Base-by-base conservation (phyloP, 2,329 filamentous ascomycete genomes). In the Metarhizium sp. region DNA sequence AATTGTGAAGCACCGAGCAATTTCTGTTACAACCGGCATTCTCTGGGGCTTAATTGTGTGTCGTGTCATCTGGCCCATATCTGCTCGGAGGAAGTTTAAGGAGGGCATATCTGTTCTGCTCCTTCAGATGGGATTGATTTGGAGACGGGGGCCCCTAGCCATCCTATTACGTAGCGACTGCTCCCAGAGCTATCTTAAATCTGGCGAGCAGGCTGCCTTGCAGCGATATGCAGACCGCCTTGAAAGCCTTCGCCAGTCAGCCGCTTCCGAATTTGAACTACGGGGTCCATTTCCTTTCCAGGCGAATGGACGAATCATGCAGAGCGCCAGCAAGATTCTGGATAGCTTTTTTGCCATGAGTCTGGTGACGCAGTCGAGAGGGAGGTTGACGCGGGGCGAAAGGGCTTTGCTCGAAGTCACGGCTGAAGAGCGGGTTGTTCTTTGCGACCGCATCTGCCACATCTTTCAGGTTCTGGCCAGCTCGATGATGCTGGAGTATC, bases 341-440 rank as follows among this genome's bases (percentile, higher is more conserved):
- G 90, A 95, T 69, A 86, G 88, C 29, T 95, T 96, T 67, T 90
- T 95, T 65, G 88, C 90, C 56, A 95, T 96, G 88, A 94, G 92
- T 61, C 82, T 95, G 10, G 85, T 95, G 57, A 90, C 95, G 47
- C 78, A 87, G 66, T 91, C 90, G 63, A 87, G 91, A 56, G 75
- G 86, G 4, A 81, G 81, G 50, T 80, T 88, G 2, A 89, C 84
- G 4, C 79, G 85, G 34, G 90, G 91, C 2, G 91, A 96, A 71
- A 82, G 85, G 53, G 84, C 86, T 7, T 78, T 95, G 50, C 73
- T 96, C 38, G 78, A 80, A 58, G 90, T 87, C 67, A 96, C 92
- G 2, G 78, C 82, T 2, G 76, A 81, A n/a, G 90, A 96, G 70
- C 81, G 92, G 49, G 84, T 81, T 10, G 84, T 90, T 59, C 76